Percentiles rank a stretch among this genome's conserved stretches.
Evolutionary conservation across 31 red algal genomes (phyloP).

Genomic region (Asparagopsis taxiformis): DNA sequence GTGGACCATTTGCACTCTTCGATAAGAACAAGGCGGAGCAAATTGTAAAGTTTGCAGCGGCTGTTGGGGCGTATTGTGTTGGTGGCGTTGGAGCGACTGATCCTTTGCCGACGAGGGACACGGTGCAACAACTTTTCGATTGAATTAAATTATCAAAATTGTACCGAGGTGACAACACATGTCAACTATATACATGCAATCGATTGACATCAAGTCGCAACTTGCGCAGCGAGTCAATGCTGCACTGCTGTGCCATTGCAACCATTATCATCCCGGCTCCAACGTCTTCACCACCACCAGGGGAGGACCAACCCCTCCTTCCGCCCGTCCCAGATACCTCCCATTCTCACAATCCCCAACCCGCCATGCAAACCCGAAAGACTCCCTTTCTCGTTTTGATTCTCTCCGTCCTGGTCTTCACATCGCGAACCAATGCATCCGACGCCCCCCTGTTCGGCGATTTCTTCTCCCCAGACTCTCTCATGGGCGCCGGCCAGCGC

Average conservation of each 20-base stretch:
- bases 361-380: neutral
- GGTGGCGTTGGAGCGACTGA: constrained; percentile 22
- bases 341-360: neutral
- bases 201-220: neutral
- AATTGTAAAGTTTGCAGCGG: constrained; percentile 30
- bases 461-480: constrained; percentile 23
- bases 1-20: constrained; percentile 14
- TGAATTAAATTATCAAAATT: neutral
- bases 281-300: neutral
- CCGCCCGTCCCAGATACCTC: neutral
- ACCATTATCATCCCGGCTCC: neutral
- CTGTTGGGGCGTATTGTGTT: constrained; percentile 28
- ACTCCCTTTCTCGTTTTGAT: neutral
- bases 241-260: neutral
- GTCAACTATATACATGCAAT: neutral
- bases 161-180: neutral
- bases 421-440: neutral
- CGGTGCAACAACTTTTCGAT: too few relatives aligned
- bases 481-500: constrained; percentile 21
- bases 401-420: neutral
- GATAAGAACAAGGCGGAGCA: constrained; percentile 19
- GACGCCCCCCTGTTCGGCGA: constrained; percentile 2
- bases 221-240: neutral
- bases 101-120: constrained; percentile 9
- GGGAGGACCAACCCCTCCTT: neutral